Evolutionary conservation across 257 asterid genomes (phyloP), one percentile per base, ranked within the genome.

Genomic region (Prunella vulgaris): DNA sequence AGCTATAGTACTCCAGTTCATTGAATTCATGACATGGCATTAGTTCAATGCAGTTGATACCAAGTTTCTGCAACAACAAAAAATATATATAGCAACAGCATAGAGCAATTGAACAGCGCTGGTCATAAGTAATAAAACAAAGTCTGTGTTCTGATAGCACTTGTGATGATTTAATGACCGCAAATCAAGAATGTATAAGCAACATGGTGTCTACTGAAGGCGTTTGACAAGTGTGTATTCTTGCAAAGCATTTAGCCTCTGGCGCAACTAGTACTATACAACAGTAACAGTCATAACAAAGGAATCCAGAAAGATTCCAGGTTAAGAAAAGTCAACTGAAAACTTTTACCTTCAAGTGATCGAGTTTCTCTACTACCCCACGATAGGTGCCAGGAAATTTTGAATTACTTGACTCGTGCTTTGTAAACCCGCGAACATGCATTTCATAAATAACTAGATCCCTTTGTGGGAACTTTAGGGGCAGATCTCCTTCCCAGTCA

Each of bases 11-110:
- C 88, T 93, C 99, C 85, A 91, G 44, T 63, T 72, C 99, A 76
- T 93, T 93, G 88, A 93, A 93, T 78, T 93, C 99, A 58, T 93
- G 97, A 76, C 99, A 93, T 66, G 99, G 99, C 99, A 93, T 93
- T 70, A 93, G 81, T 90, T 93, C 99, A 79, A 93, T 87, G 84
- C 99, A 93, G 84, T 90, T 93, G 86, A 93, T 78, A 77, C 99
- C 97, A 61, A 93, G 94, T 82, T 87, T 90, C 99, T 93, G 96
- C 83, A 83, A 51, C 58, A 51, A 51, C 58, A 51, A 18, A 18
- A 61, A 59, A 61, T 58, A 17, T 18, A 68, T 25, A 63, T 27
- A 54, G 57, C 38, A 81, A 63, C 51, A 60, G 66, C 67, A 71
- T 17, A 7, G 15, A 40, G 68, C 42, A 65, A 53, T 46, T n/a